Conservation (phyloP, 1,284 basidiomycete genomes). For the Pseudozyma tsukubaensis region DNA sequence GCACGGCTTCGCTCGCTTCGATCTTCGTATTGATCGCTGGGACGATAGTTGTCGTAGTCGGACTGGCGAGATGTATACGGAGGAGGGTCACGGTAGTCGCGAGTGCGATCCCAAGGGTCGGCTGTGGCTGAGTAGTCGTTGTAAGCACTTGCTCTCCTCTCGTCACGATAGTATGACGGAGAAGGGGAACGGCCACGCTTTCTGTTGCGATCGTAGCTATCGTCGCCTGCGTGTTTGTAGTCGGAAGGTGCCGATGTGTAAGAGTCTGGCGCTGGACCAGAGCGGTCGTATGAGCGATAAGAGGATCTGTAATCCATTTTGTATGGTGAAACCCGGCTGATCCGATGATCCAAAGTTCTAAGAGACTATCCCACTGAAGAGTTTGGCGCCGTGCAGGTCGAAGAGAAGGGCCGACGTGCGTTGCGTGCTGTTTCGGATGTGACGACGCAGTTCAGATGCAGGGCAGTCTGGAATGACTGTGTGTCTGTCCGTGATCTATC, state of each 20-base stretch:
- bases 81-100: constrained; percentile 39
- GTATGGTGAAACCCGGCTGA: no score
- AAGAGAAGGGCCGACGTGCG: background rate
- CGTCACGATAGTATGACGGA: constrained; percentile 35
- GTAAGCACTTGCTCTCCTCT: constrained; percentile 29
- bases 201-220: constrained; percentile 41
- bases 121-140: constrained; percentile 22
- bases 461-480: background rate
- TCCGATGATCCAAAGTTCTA: background rate
- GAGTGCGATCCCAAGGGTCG: constrained; percentile 46
- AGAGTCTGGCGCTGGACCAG: constrained; percentile 17
- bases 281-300: constrained; percentile 43
- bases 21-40: constrained; percentile 38
- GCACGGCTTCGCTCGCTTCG: constrained; percentile 34
- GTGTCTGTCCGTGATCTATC: background rate
- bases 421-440: background rate
- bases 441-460: background rate
- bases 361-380: constrained; percentile 4
- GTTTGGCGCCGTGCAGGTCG: background rate
- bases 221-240: constrained; percentile 32
- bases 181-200: constrained; percentile 52
- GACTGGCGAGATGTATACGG: constrained; percentile 30
- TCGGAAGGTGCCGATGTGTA: constrained; percentile 8
- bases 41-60: constrained; percentile 38
- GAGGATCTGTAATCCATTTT: constrained; percentile 47